Evolutionary conservation across 106 monocot species (phyloP), one percentile per base, ranked within the genome.

Genomic region (Apostasia ramifera): DNA sequence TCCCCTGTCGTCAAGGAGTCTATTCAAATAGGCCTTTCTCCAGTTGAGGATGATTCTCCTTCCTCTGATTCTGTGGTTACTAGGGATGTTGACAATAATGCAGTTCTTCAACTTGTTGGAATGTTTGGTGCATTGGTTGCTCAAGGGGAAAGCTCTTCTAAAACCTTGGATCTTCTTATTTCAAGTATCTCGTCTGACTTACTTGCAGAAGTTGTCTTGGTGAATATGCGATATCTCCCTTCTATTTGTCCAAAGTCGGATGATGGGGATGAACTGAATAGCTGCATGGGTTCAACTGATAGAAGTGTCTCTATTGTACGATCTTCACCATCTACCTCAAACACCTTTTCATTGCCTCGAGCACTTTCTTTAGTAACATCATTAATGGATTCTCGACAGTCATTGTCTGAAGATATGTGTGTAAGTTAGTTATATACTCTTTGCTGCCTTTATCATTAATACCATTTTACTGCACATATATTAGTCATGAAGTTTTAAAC

Each of bases 101-200:
- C 97, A 67, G 86, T 92, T 63, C 81, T 86, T 49, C 92, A 97
- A 69, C 92, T 97, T 71, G 81, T 97, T 77, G 73, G 77, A 43
- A 87, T 92, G 82, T 97, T 97, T 84, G 85, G 83, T 71, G 84
- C 88, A 47, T 79, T 97, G 71, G 95, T 89, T 66, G 80, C 95
- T 13, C 92, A 97, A 71, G 95, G 95, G 38, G 83, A 84, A 55
- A 88, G 80, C 80, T 92, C 86, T 65, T 80, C 87, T 57, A 70
- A 79, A 44, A 81, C 92, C n/a, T 70, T 97, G 44, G 81, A 92
- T 59, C 81, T 97, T 81, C 89, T 97, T 46, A 82, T 84, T n/a
- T 86, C 95, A 44, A 97, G 84, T 70, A 89, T 92, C 53, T 87
- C 95, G n/a, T 83, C 89, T 63, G 95, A 97, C 57, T 84, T 97